Percentiles rank a stretch among this genome's conserved stretches.
Evolutionary conservation across 208 protist genomes (phyloP).

Genomic region (Sergeia podlipaevii): DNA sequence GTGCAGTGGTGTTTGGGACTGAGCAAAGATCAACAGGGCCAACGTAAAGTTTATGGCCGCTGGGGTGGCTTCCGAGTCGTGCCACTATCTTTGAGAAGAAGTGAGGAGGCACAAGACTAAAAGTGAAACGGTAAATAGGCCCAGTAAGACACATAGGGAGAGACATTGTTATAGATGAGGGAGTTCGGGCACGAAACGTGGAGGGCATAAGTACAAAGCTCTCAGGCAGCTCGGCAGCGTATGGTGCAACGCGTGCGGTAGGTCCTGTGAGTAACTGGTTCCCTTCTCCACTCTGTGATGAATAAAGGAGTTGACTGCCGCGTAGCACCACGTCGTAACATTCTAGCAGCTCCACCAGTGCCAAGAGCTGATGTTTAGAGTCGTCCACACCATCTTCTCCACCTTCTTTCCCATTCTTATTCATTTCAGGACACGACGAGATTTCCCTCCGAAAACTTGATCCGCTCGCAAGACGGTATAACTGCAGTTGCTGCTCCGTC

Average conservation of each 20-base stretch:
- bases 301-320: constrained; percentile 35
- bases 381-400: too few relatives aligned
- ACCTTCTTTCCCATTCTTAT: too few relatives aligned
- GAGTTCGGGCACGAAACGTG: constrained; percentile 35
- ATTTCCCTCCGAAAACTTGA: too few relatives aligned
- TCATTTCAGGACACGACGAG: too few relatives aligned
- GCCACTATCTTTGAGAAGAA: constrained; percentile 74
- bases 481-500: constrained; percentile 24
- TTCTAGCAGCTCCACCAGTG: constrained; percentile 32
- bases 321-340: constrained; percentile 34
- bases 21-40: constrained; percentile 24
- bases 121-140: constrained; percentile 77
- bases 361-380: constrained; percentile 2
- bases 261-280: not conserved
- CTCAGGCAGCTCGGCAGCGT: constrained; percentile 14
- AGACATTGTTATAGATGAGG: constrained; percentile 48
- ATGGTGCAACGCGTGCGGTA: not conserved
- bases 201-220: constrained; percentile 64
- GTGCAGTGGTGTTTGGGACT: constrained; percentile 2
- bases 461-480: too few relatives aligned
- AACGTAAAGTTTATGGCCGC: constrained; percentile 37
- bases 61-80: constrained; percentile 36
- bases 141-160: constrained; percentile 62
- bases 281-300: constrained; percentile 9
- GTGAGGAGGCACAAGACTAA: constrained; percentile 63